These are phyloP conservation scores for Lophiostoma macrostomum DNA, from an alignment of 495 filamentous ascomycete species.

Conservation along the genomic window DNA sequence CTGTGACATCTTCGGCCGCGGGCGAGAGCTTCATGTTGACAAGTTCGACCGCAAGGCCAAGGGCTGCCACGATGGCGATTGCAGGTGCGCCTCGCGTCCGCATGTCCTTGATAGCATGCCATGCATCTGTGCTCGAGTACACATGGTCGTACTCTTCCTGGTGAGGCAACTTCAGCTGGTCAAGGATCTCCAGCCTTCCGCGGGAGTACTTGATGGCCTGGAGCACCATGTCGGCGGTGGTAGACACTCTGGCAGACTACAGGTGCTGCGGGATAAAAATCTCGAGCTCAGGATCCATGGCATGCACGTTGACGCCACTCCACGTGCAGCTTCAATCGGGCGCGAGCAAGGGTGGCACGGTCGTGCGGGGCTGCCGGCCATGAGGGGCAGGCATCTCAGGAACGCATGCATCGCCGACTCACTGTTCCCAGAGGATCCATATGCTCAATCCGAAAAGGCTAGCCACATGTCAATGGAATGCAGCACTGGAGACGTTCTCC, in stretches of 20 bases:
- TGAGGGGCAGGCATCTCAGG: too few relatives aligned
- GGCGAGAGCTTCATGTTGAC: constrained; percentile 42
- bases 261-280: background rate
- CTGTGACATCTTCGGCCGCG: constrained; percentile 55
- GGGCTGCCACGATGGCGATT: constrained; percentile 92
- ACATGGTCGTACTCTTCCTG: constrained; percentile 75
- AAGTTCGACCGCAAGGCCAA: constrained; percentile 77
- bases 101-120: constrained; percentile 91
- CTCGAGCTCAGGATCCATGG: constrained; percentile 13
- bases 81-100: constrained; percentile 90
- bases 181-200: constrained; percentile 77
- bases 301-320: constrained; percentile 20
- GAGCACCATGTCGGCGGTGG: constrained; percentile 55
- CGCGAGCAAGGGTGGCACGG: too few relatives aligned
- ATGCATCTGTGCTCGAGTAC: constrained; percentile 72
- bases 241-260: too few relatives aligned
- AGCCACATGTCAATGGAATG: too few relatives aligned
- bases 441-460: too few relatives aligned
- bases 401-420: too few relatives aligned
- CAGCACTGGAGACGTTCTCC: too few relatives aligned
- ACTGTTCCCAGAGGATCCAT: too few relatives aligned
- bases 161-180: constrained; percentile 89
- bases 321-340: too few relatives aligned
- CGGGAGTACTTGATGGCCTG: constrained; percentile 84
- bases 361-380: background rate